Evolutionary conservation across 1,139 yeast genomes (phyloP), one percentile per base, ranked within the genome.

Genomic region (Candida anutae): DNA sequence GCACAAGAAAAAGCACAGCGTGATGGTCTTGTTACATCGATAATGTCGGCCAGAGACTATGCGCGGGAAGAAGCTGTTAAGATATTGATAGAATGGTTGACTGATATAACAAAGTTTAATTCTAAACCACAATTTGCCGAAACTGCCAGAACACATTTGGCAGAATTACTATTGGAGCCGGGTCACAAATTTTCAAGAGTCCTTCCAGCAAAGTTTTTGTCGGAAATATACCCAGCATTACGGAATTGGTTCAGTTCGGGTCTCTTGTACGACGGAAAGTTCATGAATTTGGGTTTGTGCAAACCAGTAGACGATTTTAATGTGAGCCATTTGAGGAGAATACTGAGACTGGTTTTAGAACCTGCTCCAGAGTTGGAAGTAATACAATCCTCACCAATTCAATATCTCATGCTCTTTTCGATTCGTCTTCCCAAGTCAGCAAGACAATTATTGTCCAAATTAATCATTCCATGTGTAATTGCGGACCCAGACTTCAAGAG

Each of bases 11-110:
- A 48, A 8, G 72, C 69, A 1, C 70, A 65, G 38, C 44, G 50
- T 1, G 62, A 61, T 29, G 80, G 80, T 0, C 54, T 78, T 29
- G 69, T 74, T n/a, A 73, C 79, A 0, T 59, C 78, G 1, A 61
- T 79, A 13, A 51, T 62, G 23, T 55, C 70, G 11, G 61, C 66
- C 28, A 45, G 68, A 13, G 79, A 73, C 34, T 64, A 54, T 35
- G 40, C 58, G 33, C 64, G 74, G 33, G 77, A 74, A 31, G 59
- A 61, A 25, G 50, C 73, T 3, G 61, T 67, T 10, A 46, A 52
- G 17, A 40, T 52, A 19, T 52, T 74, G 22, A 44, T 76, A 14
- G 43, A 49, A n/a, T 77, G 83, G 82, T 39, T 78, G 13, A 37
- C 45, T 4, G 61, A 61, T 11, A 49, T 75, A 14, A 42, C 63